These are phyloP conservation scores for Castanea crenata DNA, from an alignment of 306 rosid genomes.

Conservation along the genomic window DNA sequence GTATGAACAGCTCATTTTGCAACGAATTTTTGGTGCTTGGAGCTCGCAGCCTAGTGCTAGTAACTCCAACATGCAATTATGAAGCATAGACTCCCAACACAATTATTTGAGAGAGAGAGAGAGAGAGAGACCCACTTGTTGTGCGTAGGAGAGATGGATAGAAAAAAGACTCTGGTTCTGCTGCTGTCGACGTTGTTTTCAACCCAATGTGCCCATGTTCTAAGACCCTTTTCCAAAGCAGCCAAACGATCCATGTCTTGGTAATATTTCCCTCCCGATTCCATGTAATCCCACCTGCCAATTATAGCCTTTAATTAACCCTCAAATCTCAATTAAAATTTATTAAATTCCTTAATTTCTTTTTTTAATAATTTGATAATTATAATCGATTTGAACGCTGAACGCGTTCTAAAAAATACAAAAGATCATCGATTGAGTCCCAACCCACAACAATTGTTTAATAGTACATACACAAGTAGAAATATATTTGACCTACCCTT, in stretches of 20 bases:
- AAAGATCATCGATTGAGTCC: no score
- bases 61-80: slow-evolving; percentile 21
- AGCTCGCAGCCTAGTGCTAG: slow-evolving; percentile 6
- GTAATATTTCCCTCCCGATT: slow-evolving; percentile 68
- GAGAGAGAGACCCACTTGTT: slow-evolving; percentile 47
- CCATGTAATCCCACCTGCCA: slow-evolving; percentile 95
- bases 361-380: no score
- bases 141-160: slow-evolving; percentile 85
- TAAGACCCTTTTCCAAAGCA: slow-evolving; percentile 80
- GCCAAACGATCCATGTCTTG: slow-evolving; percentile 81
- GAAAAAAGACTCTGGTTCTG: slow-evolving; percentile 73
- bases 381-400: no score
- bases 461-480: not conserved
- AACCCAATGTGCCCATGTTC: slow-evolving; percentile 96
- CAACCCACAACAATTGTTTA: no score
- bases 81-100: slow-evolving; percentile 25
- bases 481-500: slow-evolving; percentile 50
- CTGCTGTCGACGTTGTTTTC: slow-evolving; percentile 60
- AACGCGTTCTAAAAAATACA: no score
- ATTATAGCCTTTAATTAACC: slow-evolving; percentile 11
- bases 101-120: slow-evolving; percentile 43
- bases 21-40: slow-evolving; percentile 26
- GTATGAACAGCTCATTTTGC: slow-evolving; percentile 20
- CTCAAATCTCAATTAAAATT: not conserved
- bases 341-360: no score